Evolutionary conservation across 257 asterid genomes (phyloP).

Genomic region (Ehretia macrophylla): DNA sequence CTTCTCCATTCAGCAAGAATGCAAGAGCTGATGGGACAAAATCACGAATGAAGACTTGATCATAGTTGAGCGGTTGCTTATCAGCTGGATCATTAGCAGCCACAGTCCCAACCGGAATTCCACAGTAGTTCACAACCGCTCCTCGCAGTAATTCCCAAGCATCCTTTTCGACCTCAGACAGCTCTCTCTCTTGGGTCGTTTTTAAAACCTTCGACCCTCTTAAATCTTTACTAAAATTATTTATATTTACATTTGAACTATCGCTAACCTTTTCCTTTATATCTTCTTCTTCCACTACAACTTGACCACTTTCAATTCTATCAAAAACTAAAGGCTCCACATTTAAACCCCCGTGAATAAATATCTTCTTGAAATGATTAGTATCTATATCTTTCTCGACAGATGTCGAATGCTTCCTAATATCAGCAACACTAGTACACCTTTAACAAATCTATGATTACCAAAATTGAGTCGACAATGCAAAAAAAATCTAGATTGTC

Average conservation of each 20-base stretch:
- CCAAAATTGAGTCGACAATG: conserved; percentile 27
- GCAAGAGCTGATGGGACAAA: conserved; percentile 85
- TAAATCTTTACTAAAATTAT: conserved; percentile 16
- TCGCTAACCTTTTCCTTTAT: conserved; percentile 18
- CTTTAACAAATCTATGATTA: conserved; percentile 20
- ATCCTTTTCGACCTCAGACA: conserved; percentile 58
- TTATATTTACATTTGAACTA: conserved; percentile 21
- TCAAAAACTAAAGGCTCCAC: conserved; percentile 56
- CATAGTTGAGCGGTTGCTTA: conserved; percentile 63
- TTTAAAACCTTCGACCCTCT: conserved; percentile 25
- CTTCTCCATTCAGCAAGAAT: conserved; percentile 76
- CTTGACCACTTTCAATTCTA: conserved; percentile 30
- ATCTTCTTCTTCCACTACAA: conserved; percentile 17
- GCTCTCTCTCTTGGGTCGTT: conserved; percentile 24
- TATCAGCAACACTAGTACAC: conserved; percentile 54
- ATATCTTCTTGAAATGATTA: conserved; percentile 54
- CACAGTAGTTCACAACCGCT: conserved; percentile 62
- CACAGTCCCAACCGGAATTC: conserved; percentile 68
- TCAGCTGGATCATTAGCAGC: conserved; percentile 70
- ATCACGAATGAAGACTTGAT: conserved; percentile 77
- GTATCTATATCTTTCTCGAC: conserved; percentile 43
- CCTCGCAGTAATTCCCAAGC: conserved; percentile 71
- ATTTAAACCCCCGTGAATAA: conserved; percentile 53
- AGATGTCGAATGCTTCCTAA: conserved; percentile 56
- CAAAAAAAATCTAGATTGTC: conserved; percentile 33